Conservation (phyloP, 306 rosid species). For the Arachis stenosperma region DNA sequence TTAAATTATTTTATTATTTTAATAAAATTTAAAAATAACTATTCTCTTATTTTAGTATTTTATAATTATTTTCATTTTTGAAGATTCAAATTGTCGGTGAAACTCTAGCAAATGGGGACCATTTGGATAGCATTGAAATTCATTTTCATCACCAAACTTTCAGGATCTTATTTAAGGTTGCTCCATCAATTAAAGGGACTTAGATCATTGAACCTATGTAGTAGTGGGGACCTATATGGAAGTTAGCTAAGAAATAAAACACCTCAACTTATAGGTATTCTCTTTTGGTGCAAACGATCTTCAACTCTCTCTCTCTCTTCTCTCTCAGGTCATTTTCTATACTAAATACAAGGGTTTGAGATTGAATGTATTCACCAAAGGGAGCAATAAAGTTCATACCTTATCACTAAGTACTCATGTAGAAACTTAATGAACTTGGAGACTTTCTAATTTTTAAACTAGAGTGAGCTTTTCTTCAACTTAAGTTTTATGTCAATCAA, state of each 20-base stretch:
- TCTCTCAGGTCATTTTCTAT: not conserved
- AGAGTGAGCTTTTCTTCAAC: no score
- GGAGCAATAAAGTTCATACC: not conserved
- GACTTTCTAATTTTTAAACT: no score
- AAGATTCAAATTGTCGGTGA: not conserved
- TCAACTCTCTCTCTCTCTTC: conserved; percentile 3
- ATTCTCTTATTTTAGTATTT: no score
- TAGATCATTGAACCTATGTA: not conserved
- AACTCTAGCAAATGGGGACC: no score
- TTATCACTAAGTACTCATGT: not conserved
- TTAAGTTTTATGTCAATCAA: no score
- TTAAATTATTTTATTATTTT: no score
- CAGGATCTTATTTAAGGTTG: conserved; percentile 35
- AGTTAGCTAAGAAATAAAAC: conserved; percentile 13
- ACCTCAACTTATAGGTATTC: conserved; percentile 1
- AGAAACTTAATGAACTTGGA: no score
- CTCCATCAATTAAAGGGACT: not conserved
- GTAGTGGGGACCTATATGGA: conserved; percentile 9
- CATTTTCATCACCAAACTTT: conserved; percentile 33
- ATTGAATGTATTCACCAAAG: conserved; percentile 10
- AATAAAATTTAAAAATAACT: no score
- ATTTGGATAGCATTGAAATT: not conserved
- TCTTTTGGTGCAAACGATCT: conserved; percentile 8
- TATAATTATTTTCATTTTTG: no score
- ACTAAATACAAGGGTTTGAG: not conserved